Base-by-base conservation (phyloP, 2,329 filamentous ascomycete genomes). In the Byssochlamys sp. region DNA sequence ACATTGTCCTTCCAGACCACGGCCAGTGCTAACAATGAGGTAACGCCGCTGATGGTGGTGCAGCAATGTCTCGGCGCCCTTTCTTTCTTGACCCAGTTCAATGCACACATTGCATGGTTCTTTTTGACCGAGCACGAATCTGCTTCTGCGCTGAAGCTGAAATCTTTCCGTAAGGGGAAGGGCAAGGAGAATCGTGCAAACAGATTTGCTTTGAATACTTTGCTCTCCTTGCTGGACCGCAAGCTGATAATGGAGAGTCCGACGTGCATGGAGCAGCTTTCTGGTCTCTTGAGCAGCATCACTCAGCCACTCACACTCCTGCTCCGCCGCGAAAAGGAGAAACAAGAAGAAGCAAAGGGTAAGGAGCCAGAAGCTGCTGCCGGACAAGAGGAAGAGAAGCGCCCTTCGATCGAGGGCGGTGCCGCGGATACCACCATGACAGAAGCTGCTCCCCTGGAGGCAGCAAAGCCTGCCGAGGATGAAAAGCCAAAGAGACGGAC, bases 231-330 rank as follows among this genome's bases (percentile, higher is more conserved):
- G 4, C 81, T 99, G 25, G 94, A 97, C 69, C 88, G 94, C n/a
- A 89, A 91, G 62, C 80, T 97, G 60, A 91, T 99, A 62, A 95
- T 96, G 76, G 94, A 99, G 74, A 99, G 91, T 74, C 91, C 92
- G n/a, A 82, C 86, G 5, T 92, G 96, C 57, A 97, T 99, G 91
- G 92, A 96, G 65, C 87, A 91, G 61, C 81, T 99, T 27, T 94
- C 94, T 1, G 86, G 87, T 62, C 78, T 99, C 29, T 81, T 99
- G 27, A 92, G 90, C 71, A 87, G 88, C 62, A 90, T 97, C 57
- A 99, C 94, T 0, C 81, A 88, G 57, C 94, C 94, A 10, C 80
- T 99, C 27, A 89, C 89, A 61, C 84, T 87, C 31, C 78, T 95
- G 26, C 85, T 95, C 63, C 89, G 89, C 58, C 90, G 90, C 60